Evolutionary conservation across 768 basidiomycete species (phyloP).

Genomic region (Crucibulum laeve): DNA sequence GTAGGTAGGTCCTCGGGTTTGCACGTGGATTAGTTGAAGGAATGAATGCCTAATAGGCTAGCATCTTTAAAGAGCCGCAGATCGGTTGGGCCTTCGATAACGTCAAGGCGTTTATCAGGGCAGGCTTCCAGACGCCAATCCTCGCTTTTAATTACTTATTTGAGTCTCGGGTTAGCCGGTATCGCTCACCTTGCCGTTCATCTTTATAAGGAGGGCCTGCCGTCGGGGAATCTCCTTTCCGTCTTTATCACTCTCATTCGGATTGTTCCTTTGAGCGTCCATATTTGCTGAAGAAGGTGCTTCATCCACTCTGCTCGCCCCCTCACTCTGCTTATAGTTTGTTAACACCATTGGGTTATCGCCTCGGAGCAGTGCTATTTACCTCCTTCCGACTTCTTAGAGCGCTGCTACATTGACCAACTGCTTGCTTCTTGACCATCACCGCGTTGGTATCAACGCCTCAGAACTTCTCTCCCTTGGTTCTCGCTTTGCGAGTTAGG

Average conservation of each 20-base stretch:
- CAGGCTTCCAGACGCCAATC: conserved; percentile 23
- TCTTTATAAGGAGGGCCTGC: conserved; percentile 9
- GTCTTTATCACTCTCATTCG: conserved; percentile 4
- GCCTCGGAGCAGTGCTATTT: background rate
- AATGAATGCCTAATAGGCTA: conserved; percentile 2
- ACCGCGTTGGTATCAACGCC: conserved; percentile 2
- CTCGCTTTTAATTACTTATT: conserved; percentile 13
- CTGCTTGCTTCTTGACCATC: background rate
- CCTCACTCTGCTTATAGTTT: background rate
- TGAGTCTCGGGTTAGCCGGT: conserved; percentile 19
- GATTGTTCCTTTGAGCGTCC: background rate
- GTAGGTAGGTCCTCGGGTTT: conserved; percentile 17
- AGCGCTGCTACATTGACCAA: background rate
- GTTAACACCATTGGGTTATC: background rate
- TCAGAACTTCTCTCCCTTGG: conserved; percentile 1
- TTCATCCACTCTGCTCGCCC: background rate
- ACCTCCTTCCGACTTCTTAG: background rate
- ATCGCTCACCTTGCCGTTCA: conserved; percentile 13
- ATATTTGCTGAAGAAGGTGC: background rate
- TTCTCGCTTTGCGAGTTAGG: background rate
- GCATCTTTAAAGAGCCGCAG: conserved; percentile 18
- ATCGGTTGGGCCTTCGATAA: conserved; percentile 16
- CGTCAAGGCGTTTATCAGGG: conserved; percentile 10
- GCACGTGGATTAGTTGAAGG: conserved; percentile 9
- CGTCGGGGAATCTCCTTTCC: conserved; percentile 10